Percentiles rank a stretch among this genome's conserved stretches.
Conservation (phyloP, 1,284 basidiomycete species). For the Leccinum fallax region DNA sequence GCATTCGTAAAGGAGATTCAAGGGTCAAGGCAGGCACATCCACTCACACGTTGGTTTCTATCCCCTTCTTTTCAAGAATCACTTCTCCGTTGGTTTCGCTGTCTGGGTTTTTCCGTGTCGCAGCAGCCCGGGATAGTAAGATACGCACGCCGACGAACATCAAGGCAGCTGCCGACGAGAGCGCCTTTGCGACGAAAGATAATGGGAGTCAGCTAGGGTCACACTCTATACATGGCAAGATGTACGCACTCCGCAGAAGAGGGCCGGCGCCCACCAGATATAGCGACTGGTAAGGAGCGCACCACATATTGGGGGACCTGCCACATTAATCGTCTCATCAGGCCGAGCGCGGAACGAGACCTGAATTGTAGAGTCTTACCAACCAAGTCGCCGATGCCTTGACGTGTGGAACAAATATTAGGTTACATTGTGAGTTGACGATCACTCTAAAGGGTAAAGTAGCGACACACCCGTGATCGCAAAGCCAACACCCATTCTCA, state of each 20-base stretch:
- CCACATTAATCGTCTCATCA: neutral
- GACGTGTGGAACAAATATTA: neutral
- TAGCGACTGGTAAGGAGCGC: slow-evolving; percentile 32
- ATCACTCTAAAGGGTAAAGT: neutral
- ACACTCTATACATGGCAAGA: neutral
- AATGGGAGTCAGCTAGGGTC: neutral
- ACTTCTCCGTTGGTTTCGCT: neutral
- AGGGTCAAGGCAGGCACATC: neutral
- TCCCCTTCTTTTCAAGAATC: neutral
- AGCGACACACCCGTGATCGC: slow-evolving; percentile 21
- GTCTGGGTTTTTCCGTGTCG: neutral
- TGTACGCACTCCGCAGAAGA: slow-evolving; percentile 32
- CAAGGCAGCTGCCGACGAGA: neutral
- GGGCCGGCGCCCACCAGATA: slow-evolving; percentile 33
- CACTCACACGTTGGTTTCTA: neutral
- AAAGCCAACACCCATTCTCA: slow-evolving; percentile 31
- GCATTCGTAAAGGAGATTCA: neutral
- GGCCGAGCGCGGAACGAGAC: neutral
- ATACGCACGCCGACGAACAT: neutral
- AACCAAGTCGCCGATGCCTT: slow-evolving; percentile 31
- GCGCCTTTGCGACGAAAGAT: neutral
- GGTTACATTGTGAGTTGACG: neutral
- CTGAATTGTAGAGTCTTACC: slow-evolving; percentile 16
- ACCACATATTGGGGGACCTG: slow-evolving; percentile 35
- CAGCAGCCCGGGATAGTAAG: neutral